Evolutionary conservation across 2,329 filamentous ascomycete genomes (phyloP).

Genomic region (Sporothrix variecibatus): DNA sequence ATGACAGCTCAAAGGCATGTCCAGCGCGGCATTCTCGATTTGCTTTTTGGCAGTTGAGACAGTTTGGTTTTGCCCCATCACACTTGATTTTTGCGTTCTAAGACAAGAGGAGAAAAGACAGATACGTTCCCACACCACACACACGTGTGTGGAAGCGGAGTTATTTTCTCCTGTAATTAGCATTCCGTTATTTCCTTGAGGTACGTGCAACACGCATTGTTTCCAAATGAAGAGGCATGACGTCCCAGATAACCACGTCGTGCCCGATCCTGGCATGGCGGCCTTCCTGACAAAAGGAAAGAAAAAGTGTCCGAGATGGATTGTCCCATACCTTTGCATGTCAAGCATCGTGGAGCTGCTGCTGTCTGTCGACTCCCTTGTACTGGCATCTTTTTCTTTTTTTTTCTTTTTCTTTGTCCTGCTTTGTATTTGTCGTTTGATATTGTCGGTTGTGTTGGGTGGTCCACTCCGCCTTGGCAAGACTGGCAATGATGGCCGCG

Average conservation of each 20-base stretch:
- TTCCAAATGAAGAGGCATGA: not conserved
- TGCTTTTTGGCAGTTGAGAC: slow-evolving; percentile 26
- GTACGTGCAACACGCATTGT: not conserved
- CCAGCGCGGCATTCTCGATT: slow-evolving; percentile 20
- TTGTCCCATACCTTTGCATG: slow-evolving; percentile 20
- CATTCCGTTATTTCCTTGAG: not conserved
- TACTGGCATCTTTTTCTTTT: not conserved
- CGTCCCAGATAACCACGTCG: not conserved
- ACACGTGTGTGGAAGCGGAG: not conserved
- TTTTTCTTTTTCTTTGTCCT: not conserved
- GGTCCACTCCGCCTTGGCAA: not conserved
- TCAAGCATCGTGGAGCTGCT: slow-evolving; percentile 12
- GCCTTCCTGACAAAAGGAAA: not conserved
- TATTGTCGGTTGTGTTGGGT: not conserved
- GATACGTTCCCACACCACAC: not conserved
- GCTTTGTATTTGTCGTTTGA: not conserved
- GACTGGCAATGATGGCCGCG: not conserved
- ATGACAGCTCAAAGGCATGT: slow-evolving; percentile 26
- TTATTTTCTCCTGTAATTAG: not conserved
- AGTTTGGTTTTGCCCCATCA: slow-evolving; percentile 24
- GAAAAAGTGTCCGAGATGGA: not conserved
- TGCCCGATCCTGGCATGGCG: not conserved
- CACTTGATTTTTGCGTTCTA: slow-evolving; percentile 30
- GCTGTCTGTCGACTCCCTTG: not conserved
- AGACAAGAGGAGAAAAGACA: not conserved